Evolutionary conservation across 2,329 filamentous ascomycete species (phyloP).

Genomic region (Capronia coronata): DNA sequence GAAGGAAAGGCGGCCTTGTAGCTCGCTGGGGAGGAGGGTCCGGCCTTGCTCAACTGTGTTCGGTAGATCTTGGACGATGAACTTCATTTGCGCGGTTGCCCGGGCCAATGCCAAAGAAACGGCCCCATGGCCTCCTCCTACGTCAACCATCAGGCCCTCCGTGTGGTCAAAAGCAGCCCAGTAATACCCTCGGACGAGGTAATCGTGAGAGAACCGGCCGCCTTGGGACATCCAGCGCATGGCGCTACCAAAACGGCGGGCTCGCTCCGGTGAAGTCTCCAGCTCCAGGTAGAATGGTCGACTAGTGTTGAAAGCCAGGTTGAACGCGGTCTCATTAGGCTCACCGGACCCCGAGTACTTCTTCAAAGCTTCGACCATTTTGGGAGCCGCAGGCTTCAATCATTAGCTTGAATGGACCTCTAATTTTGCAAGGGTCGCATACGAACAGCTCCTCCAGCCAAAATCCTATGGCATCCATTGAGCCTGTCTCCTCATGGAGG

Average conservation of each 20-base stretch:
- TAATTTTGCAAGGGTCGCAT: no score
- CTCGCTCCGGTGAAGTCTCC: conserved; percentile 11
- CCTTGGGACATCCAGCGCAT: conserved; percentile 13
- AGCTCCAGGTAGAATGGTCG: conserved; percentile 15
- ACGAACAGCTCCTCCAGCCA: conserved; percentile 14
- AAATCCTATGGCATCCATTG: conserved; percentile 17
- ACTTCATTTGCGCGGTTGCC: conserved; percentile 46
- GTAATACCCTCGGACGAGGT: conserved; percentile 8
- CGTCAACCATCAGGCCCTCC: conserved; percentile 22
- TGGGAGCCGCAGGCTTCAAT: conserved; percentile 11
- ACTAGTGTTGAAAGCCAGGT: conserved; percentile 15
- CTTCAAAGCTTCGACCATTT: conserved; percentile 19
- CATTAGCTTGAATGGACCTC: no score
- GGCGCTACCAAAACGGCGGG: neutral
- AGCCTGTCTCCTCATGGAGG: conserved; percentile 6
- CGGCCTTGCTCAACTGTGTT: conserved; percentile 28
- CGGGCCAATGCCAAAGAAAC: conserved; percentile 51
- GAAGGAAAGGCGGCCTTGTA: conserved; percentile 27
- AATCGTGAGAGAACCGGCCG: no score
- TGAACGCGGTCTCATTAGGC: conserved; percentile 8
- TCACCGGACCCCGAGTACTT: conserved; percentile 15
- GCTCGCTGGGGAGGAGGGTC: conserved; percentile 19
- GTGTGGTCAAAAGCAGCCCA: conserved; percentile 21
- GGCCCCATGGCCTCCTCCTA: conserved; percentile 50
- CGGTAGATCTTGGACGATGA: conserved; percentile 48